phyloP scores from a whole-genome alignment of 2,329 filamentous ascomycete genomes.

The Macrophomina phaseolina region DNA sequence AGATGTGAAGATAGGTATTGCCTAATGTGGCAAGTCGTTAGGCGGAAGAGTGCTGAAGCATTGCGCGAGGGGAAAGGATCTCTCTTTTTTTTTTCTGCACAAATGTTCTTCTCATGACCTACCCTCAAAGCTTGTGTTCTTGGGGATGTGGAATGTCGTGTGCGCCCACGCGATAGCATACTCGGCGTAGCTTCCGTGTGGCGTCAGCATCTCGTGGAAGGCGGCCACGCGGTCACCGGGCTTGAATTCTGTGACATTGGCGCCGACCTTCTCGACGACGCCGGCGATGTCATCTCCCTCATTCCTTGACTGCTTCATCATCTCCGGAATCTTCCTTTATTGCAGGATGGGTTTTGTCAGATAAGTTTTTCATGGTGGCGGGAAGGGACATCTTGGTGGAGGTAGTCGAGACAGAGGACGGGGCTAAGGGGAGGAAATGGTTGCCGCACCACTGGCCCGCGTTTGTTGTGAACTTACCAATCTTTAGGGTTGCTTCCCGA shows the following conservation, averaged over 20 bases:
- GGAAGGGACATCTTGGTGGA: neutral
- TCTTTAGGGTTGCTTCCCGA: conserved; percentile 33
- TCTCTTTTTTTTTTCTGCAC: neutral
- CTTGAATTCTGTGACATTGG: conserved; percentile 31
- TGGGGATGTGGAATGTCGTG: conserved; percentile 52
- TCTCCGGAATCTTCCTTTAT: conserved; percentile 8
- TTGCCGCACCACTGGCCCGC: neutral
- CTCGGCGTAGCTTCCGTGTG: conserved; percentile 49
- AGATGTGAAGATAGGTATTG: neutral
- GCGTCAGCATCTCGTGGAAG: conserved; percentile 45
- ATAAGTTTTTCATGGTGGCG: neutral
- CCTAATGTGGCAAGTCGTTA: neutral
- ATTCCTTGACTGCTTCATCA: conserved; percentile 19
- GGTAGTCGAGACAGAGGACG: neutral
- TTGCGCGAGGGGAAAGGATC: neutral
- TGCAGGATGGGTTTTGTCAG: neutral
- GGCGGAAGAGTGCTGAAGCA: neutral
- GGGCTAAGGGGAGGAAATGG: neutral
- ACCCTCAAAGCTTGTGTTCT: conserved; percentile 42
- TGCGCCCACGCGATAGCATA: conserved; percentile 50
- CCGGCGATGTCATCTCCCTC: conserved; percentile 32
- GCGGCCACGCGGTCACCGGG: conserved; percentile 33
- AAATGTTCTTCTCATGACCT: neutral
- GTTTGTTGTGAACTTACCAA: conserved; percentile 23
- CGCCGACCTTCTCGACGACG: conserved; percentile 32